Evolutionary conservation across 495 filamentous ascomycete species (phyloP).

Genomic region (Hypomontagnella monticulosa): DNA sequence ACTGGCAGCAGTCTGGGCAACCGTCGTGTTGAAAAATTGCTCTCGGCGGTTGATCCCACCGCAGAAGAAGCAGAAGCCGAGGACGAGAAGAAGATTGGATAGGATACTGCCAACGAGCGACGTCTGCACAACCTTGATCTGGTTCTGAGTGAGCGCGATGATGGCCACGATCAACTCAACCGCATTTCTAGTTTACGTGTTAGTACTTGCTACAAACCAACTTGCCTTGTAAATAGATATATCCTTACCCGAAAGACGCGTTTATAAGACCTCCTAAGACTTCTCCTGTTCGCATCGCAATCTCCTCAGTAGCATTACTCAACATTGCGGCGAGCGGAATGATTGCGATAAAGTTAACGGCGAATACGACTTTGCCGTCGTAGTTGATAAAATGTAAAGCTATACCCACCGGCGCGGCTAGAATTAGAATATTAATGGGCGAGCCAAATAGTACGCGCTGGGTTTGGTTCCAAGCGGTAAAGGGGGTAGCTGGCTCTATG

Average conservation of each 20-base stretch:
- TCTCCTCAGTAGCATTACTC: constrained; percentile 91
- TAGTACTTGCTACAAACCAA: constrained; percentile 15
- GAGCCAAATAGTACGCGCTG: constrained; percentile 76
- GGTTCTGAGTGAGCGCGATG: constrained; percentile 74
- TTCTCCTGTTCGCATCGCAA: constrained; percentile 83
- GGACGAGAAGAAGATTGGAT: constrained; percentile 88
- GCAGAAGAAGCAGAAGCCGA: constrained; percentile 94
- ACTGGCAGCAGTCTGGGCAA: constrained; percentile 91
- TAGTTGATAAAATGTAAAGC: constrained; percentile 69
- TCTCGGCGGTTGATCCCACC: constrained; percentile 82
- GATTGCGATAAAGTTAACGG: constrained; percentile 90
- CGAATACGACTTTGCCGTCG: constrained; percentile 72
- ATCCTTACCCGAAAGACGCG: constrained; percentile 81
- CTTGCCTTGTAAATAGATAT: constrained; percentile 18
- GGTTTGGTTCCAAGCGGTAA: constrained; percentile 75
- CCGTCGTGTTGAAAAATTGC: constrained; percentile 90
- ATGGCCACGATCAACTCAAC: constrained; percentile 93
- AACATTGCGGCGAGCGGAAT: constrained; percentile 88
- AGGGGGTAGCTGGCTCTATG: constrained; percentile 58
- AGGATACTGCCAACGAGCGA: constrained; percentile 91
- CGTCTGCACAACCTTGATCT: constrained; percentile 90
- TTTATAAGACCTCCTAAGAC: constrained; percentile 88
- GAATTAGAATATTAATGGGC: constrained; percentile 84
- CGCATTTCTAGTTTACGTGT: constrained; percentile 69
- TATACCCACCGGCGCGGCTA: constrained; percentile 83